These are phyloP conservation scores for Sugiyamaella lignohabitans DNA, from an alignment of 805 yeast genomes.

Conservation along the genomic window DNA sequence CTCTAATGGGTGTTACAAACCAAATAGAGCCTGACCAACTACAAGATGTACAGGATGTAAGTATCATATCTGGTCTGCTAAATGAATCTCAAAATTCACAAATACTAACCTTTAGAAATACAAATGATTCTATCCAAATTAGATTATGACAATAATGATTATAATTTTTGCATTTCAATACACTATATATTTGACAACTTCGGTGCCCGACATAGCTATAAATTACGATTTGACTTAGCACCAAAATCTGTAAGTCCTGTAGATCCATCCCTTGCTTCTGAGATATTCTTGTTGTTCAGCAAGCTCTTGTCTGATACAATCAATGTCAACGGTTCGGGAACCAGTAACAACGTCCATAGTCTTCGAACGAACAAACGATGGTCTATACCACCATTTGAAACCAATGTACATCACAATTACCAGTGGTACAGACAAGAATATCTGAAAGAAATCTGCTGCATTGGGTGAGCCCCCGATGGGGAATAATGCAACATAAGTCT, in stretches of 20 bases:
- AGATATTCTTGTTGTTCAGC: conserved; percentile 42
- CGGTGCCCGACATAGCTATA: too few species aligned
- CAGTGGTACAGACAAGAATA: conserved; percentile 43
- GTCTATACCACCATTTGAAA: conserved; percentile 38
- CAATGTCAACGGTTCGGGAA: conserved; percentile 49
- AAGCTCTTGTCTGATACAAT: conserved; percentile 43
- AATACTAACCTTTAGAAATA: conserved; percentile 1
- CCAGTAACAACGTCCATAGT: conserved; percentile 58
- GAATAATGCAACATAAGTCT: conserved; percentile 74
- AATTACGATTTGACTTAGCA: conserved; percentile 31
- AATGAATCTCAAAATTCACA: conserved; percentile 5
- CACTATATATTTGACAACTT: too few species aligned
- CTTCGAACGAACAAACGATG: conserved; percentile 37
- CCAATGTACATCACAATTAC: conserved; percentile 41
- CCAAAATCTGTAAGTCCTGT: conserved; percentile 39
- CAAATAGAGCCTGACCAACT: conserved; percentile 46
- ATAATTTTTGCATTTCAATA: too few species aligned
- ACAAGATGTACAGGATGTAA: conserved; percentile 17
- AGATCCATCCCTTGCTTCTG: conserved; percentile 42
- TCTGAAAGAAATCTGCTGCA: conserved; percentile 42
- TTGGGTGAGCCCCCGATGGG: conserved; percentile 48
- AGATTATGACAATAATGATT: too few species aligned
- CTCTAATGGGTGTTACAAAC: conserved; percentile 78
- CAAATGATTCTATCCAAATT: conserved; percentile 1
- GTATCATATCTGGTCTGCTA: not conserved